Conservation (phyloP, 2,329 filamentous ascomycete species). For the Xylaria hypoxylon region DNA sequence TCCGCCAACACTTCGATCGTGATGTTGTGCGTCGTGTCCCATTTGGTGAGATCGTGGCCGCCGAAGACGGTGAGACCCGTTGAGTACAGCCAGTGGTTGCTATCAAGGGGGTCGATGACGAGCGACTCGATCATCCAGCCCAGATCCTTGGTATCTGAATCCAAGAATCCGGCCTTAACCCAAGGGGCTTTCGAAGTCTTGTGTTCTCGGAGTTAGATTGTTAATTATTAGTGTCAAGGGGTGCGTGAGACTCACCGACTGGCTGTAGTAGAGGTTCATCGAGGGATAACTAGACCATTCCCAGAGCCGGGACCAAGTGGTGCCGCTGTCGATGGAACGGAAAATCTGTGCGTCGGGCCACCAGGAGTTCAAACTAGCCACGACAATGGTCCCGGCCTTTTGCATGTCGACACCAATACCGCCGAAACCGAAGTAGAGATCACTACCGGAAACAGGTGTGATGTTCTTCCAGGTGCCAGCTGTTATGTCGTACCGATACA, state of each 20-base stretch:
- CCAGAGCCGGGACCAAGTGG: conserved; percentile 67
- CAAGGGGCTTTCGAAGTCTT: conserved; percentile 62
- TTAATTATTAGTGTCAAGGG: not conserved
- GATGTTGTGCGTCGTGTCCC: conserved; percentile 62
- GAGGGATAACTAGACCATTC: conserved; percentile 61
- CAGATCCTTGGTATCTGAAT: conserved; percentile 61
- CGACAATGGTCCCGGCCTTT: conserved; percentile 67
- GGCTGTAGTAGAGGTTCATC: conserved; percentile 60
- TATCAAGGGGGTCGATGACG: conserved; percentile 68
- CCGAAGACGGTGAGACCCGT: conserved; percentile 68
- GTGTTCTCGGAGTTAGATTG: conserved; percentile 14
- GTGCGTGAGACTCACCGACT: conserved; percentile 51
- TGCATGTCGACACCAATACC: conserved; percentile 65
- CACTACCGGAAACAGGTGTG: conserved; percentile 61
- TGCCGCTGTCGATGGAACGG: conserved; percentile 65
- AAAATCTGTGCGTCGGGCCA: conserved; percentile 69
- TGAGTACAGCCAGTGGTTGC: conserved; percentile 71
- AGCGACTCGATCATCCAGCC: conserved; percentile 72
- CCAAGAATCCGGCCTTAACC: conserved; percentile 63
- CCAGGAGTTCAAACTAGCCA: conserved; percentile 69
- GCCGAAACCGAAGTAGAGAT: conserved; percentile 66
- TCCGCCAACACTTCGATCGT: conserved; percentile 63
- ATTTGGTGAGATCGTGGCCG: conserved; percentile 65
- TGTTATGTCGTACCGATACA: conserved; percentile 66
- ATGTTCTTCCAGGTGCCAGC: conserved; percentile 65